A percentile compares a stretch with the other conserved stretches of the same genome.
Evolutionary conservation across 441 rosid species (phyloP).

Genomic region (Euphorbia celastroides): DNA sequence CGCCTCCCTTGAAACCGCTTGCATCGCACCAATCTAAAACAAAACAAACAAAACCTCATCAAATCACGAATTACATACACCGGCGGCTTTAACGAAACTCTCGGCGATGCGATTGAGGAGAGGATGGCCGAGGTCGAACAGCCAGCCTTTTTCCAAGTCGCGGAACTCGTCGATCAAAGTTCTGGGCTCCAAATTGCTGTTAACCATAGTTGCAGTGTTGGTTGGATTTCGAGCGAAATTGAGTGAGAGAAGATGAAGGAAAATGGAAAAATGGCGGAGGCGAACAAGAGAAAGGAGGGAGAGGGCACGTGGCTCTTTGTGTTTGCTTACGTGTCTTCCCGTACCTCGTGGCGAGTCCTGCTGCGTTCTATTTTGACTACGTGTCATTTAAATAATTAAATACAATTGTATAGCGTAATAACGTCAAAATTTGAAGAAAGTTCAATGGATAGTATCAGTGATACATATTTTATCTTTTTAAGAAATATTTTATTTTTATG

Average conservation of each 20-base stretch:
- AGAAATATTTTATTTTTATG: too few relatives aligned
- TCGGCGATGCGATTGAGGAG: constrained; percentile 83
- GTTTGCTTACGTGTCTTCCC: constrained; percentile 25
- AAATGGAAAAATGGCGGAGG: background rate
- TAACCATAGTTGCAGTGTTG: constrained; percentile 17
- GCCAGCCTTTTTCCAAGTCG: constrained; percentile 49
- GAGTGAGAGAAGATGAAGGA: background rate
- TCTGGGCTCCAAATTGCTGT: constrained; percentile 39
- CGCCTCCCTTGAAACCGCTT: constrained; percentile 74
- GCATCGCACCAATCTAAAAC: constrained; percentile 71
- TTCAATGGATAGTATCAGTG: too few relatives aligned
- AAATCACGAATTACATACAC: constrained; percentile 28
- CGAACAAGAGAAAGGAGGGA: background rate
- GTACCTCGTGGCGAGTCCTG: constrained; percentile 25
- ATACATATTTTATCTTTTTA: too few relatives aligned
- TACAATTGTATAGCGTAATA: too few relatives aligned
- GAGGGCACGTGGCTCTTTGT: constrained; percentile 24
- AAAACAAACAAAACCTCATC: too few relatives aligned
- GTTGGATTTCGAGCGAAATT: too few relatives aligned
- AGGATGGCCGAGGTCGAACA: constrained; percentile 89
- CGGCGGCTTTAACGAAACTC: constrained; percentile 86
- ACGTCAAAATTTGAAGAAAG: background rate
- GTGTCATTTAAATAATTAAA: background rate
- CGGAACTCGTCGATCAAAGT: constrained; percentile 47
- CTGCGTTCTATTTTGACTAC: constrained; percentile 9